Conservation (phyloP, 1,284 basidiomycete genomes). For the Pterulicium gracile region DNA sequence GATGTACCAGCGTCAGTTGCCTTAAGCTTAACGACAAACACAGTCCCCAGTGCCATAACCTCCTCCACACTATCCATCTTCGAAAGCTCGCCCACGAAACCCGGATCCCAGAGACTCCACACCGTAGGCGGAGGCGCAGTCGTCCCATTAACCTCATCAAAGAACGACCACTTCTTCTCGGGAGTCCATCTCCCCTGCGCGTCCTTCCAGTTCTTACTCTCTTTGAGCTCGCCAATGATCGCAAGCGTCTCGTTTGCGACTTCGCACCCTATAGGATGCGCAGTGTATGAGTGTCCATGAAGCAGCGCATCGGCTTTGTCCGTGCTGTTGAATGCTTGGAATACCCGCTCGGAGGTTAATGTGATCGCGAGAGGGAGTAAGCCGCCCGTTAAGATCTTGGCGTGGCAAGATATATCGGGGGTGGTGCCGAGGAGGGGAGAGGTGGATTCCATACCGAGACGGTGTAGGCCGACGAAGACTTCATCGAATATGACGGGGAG, state of each 20-base stretch:
- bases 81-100: constrained; percentile 62
- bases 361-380: constrained; percentile 83
- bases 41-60: constrained; percentile 82
- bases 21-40: constrained; percentile 73
- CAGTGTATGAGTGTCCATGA: constrained; percentile 94
- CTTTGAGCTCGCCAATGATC: constrained; percentile 43
- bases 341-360: constrained; percentile 72
- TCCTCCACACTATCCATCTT: constrained; percentile 49
- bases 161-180: constrained; percentile 5
- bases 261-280: constrained; percentile 85
- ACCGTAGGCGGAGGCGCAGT: constrained; percentile 20
- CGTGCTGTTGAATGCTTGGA: constrained; percentile 68
- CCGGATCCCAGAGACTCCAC: constrained; percentile 87
- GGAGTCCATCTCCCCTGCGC: constrained; percentile 30
- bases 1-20: constrained; percentile 43
- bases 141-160: constrained; percentile 9
- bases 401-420: constrained; percentile 87
- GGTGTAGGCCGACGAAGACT: constrained; percentile 88
- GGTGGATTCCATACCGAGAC: constrained; percentile 68
- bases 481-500: constrained; percentile 95
- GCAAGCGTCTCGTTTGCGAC: constrained; percentile 79
- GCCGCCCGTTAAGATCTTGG: constrained; percentile 93
- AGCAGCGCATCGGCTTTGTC: constrained; percentile 80
- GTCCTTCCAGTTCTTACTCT: constrained; percentile 41
- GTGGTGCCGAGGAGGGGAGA: constrained; percentile 55